Conservation (phyloP, 116 monocot genomes). For the Iris pallida region DNA sequence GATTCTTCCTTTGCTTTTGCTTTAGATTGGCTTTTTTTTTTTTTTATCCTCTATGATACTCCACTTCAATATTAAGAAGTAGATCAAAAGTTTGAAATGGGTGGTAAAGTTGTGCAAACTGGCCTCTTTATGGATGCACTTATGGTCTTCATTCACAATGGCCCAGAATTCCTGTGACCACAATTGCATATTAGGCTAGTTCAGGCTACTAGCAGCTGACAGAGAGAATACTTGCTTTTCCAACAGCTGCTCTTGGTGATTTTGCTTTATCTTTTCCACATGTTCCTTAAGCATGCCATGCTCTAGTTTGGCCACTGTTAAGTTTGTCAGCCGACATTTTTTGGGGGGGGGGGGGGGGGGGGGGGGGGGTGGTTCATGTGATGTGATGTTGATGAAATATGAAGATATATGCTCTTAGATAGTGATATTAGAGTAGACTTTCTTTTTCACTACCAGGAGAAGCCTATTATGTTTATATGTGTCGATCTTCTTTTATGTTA, state of each 20-base stretch:
- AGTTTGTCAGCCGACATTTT: neutral
- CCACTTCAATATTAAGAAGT: conserved; percentile 4
- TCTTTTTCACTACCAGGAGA: neutral
- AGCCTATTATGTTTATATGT: conserved; percentile 1
- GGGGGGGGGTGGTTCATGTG: neutral
- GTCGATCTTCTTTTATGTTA: neutral
- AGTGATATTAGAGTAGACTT: neutral
- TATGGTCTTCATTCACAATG: neutral
- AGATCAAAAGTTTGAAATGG: neutral
- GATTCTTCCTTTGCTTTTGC: conserved; percentile 16
- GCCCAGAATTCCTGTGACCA: neutral
- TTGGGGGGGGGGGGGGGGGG: too few relatives aligned
- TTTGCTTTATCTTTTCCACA: conserved; percentile 4
- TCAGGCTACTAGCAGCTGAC: neutral
- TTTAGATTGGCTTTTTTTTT: neutral
- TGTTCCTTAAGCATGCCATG: neutral
- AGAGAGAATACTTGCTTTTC: too few relatives aligned
- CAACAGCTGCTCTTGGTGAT: too few relatives aligned
- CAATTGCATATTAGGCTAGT: neutral
- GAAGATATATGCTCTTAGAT: neutral
- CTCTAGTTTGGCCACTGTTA: neutral
- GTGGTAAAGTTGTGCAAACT: neutral
- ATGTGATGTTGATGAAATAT: neutral
- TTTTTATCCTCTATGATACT: neutral
- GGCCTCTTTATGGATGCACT: conserved; percentile 3